Conservation (phyloP, 225 moss, liverwort and hornwort genomes). For the Asterella californica region DNA sequence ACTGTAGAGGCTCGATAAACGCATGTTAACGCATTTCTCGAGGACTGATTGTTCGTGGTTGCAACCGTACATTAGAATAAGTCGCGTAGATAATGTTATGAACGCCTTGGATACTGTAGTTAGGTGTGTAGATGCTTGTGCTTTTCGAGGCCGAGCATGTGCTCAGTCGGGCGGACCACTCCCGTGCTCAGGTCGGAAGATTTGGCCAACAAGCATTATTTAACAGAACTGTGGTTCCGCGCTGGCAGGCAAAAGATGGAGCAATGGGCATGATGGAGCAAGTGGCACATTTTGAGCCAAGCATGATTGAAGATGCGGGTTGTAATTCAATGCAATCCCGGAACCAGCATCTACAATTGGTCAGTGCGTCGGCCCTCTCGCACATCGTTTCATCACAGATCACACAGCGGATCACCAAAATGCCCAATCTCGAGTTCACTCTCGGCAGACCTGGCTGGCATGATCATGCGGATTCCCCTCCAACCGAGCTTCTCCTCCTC, state of each 20-base stretch:
- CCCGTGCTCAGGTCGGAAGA: background rate
- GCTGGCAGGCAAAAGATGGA: constrained; percentile 34
- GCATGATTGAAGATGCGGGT: constrained; percentile 23
- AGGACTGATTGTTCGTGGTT: background rate
- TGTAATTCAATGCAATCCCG: constrained; percentile 38
- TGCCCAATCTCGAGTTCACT: constrained; percentile 47
- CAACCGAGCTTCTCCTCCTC: constrained; percentile 49
- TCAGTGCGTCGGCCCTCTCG: constrained; percentile 39
- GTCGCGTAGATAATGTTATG: background rate
- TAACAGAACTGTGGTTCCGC: too few species aligned
- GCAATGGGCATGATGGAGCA: constrained; percentile 35
- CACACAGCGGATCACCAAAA: constrained; percentile 30
- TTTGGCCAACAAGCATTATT: too few species aligned
- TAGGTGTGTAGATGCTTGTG: background rate
- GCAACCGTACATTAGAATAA: background rate
- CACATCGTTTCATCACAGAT: constrained; percentile 50
- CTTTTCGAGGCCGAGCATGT: background rate
- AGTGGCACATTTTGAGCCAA: constrained; percentile 30
- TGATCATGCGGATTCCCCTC: constrained; percentile 44
- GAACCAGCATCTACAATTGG: constrained; percentile 43
- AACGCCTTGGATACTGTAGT: background rate
- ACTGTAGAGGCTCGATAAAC: background rate
- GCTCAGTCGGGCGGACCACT: background rate
- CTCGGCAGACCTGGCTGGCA: constrained; percentile 58
- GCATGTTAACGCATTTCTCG: background rate